phyloP scores from a whole-genome alignment of 495 filamentous ascomycete species.

The Tuber calosporum region DNA sequence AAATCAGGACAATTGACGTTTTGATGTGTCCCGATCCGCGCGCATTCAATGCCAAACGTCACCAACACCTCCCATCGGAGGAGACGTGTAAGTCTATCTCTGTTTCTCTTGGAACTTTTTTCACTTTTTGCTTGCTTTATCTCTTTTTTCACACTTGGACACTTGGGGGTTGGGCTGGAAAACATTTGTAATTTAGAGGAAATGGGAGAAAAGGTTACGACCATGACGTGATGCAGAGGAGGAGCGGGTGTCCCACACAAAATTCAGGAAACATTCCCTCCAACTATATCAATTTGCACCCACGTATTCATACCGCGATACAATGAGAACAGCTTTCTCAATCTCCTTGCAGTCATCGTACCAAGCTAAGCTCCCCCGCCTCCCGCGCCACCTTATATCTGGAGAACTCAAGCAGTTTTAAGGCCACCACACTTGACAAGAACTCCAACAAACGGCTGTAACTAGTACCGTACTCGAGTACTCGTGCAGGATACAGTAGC shows the following conservation, averaged over 20 bases:
- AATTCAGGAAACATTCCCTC: neutral
- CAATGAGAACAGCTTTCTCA: neutral
- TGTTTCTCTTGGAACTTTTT: neutral
- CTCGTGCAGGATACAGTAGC: neutral
- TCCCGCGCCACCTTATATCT: neutral
- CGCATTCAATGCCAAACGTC: slow-evolving; percentile 1
- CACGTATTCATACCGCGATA: neutral
- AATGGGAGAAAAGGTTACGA: neutral
- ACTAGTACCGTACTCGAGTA: neutral
- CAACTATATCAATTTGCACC: neutral
- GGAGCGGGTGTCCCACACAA: neutral
- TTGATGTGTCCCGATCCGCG: neutral
- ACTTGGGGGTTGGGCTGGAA: neutral
- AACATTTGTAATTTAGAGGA: neutral
- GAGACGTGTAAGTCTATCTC: neutral
- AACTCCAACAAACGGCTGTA: neutral
- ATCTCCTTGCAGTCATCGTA: neutral
- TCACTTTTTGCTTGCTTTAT: neutral
- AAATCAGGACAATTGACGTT: neutral
- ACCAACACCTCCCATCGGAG: too few relatives aligned
- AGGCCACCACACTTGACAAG: neutral
- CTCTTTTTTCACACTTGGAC: neutral
- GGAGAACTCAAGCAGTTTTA: neutral
- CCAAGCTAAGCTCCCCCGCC: neutral
- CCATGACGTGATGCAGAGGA: neutral